Base-by-base conservation (phyloP, 2,329 filamentous ascomycete genomes). In the Penicillium sp. region DNA sequence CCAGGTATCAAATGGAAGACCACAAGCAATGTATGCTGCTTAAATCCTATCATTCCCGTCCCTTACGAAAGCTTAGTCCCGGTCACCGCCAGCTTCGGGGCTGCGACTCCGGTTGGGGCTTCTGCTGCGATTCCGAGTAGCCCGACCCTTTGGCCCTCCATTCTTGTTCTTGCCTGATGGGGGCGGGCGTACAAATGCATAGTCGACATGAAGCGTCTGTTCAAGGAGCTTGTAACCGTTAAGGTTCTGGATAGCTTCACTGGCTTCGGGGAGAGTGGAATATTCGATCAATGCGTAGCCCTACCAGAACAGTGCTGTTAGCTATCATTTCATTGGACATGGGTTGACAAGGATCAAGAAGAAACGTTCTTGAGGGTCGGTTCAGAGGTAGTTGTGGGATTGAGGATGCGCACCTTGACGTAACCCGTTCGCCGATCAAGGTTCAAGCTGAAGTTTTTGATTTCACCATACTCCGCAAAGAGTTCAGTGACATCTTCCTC, bases 251-350 rank as follows among this genome's bases (percentile, higher is more conserved):
- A 88, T 84, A 5, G 85, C 85, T 34, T 81, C 82, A 50, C 79
- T 79, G n/a, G 85, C 85, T 73, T 88, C 85, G 50, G 79, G 77
- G 51, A 86, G 77, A 9, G 85, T 87, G 1, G 84, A 76, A 67
- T 85, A 88, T 74, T 88, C 85, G 62, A 88, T 85, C 55, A 88
- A 77, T 37, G 82, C 84, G 70, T 88, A 88, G 61, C 85, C 85
- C 85, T 88, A 63, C 34, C 2, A 35, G 29, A 34, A 14, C 26
- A 18, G 34, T 3, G 7, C 1, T 43, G 52, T 70, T 39, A 70
- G 60, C 22, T 10, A 45, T 45, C 22, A 3, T 32, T 42, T n/a
- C 32, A 50, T 50, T 22, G 16, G 7, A 40, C 14, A 18, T 26
- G 9, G 8, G 18, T 37, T 20, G 11, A 32, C 40, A 44, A 35